phyloP scores from a whole-genome alignment of 2,329 filamentous ascomycete genomes.

The Colletotrichum truncatum region DNA sequence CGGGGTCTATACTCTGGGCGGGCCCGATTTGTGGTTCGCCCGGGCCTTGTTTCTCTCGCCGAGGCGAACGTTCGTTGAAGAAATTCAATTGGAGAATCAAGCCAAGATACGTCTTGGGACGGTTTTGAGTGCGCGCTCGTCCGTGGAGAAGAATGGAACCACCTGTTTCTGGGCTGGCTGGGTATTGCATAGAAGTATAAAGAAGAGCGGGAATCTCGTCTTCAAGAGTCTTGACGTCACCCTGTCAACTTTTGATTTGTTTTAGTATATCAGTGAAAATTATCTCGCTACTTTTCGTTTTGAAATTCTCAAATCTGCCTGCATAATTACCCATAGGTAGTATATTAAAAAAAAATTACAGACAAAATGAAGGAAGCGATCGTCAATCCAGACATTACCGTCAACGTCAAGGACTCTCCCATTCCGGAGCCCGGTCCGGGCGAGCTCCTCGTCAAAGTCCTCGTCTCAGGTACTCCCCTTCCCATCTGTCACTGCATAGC shows the following conservation, averaged over 20 bases:
- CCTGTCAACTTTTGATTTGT: not conserved
- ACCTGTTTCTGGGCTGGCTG: too few relatives aligned
- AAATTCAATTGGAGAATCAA: not conserved
- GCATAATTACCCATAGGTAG: not conserved
- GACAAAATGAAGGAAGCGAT: constrained; percentile 32
- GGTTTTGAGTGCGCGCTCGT: constrained; percentile 1
- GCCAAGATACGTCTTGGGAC: not conserved
- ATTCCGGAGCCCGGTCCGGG: constrained; percentile 31
- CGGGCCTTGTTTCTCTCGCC: not conserved
- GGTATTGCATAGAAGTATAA: constrained; percentile 4
- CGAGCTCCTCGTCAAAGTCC: constrained; percentile 35
- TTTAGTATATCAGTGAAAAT: not conserved
- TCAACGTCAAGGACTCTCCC: constrained; percentile 26
- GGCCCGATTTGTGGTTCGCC: not conserved
- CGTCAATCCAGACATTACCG: constrained; percentile 13
- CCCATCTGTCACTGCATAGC: not conserved
- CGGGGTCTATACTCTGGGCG: not conserved
- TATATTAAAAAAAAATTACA: not conserved
- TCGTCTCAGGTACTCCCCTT: constrained; percentile 24
- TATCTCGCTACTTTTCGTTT: not conserved
- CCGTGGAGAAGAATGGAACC: constrained; percentile 14
- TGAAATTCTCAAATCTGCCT: not conserved
- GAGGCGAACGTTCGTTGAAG: not conserved
- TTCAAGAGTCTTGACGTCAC: constrained; percentile 21
- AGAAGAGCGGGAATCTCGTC: not conserved